A percentile compares a stretch with the other conserved stretches of the same genome.
phyloP scores from a whole-genome alignment of 495 filamentous ascomycete genomes.

The Diplogelasinospora grovesii region DNA sequence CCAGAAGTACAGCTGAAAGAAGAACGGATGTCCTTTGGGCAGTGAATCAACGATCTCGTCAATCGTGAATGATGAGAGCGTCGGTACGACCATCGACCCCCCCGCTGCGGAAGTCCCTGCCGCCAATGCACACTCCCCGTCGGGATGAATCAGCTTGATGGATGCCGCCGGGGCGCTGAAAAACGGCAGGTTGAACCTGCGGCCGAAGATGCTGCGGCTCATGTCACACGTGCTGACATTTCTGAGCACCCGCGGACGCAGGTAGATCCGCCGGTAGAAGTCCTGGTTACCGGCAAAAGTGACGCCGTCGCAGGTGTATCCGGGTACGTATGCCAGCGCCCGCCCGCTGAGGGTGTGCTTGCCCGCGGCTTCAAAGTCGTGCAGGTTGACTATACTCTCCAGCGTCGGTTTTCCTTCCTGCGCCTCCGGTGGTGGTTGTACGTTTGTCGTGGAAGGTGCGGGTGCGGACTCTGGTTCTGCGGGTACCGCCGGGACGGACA shows the following conservation, averaged over 20 bases:
- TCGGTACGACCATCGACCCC: too few relatives aligned
- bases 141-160: constrained; percentile 61
- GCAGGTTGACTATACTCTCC: constrained; percentile 58
- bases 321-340: too few relatives aligned
- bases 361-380: constrained; percentile 69
- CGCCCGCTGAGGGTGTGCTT: constrained; percentile 53
- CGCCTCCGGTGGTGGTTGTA: too few relatives aligned
- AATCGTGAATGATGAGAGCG: constrained; percentile 64
- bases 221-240: constrained; percentile 56
- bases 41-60: constrained; percentile 56
- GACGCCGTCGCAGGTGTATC: constrained; percentile 39
- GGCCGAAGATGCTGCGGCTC: constrained; percentile 55
- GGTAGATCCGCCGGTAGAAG: too few relatives aligned
- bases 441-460: constrained; percentile 6
- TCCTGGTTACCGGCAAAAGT: constrained; percentile 55
- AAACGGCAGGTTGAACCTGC: constrained; percentile 51
- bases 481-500: not conserved
- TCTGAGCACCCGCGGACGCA: constrained; percentile 66
- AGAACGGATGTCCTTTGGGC: too few relatives aligned
- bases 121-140: constrained; percentile 70
- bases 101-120: constrained; percentile 39
- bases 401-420: constrained; percentile 72
- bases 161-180: constrained; percentile 70
- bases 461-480: not conserved
- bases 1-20: constrained; percentile 82